Base-by-base conservation (phyloP, 768 basidiomycete genomes). In the Suillus variegatus region DNA sequence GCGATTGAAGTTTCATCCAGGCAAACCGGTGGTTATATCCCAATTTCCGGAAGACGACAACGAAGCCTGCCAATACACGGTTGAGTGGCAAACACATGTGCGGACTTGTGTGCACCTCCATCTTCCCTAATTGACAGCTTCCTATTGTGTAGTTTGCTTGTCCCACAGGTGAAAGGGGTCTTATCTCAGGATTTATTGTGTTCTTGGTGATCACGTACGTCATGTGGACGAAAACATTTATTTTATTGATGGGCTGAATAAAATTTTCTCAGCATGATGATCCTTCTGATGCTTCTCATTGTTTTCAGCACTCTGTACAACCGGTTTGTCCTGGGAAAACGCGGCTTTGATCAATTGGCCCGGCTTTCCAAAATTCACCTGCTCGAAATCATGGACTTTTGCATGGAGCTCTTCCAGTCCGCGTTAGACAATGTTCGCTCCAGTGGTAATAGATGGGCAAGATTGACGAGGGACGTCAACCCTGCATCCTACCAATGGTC, bases 21-120 rank as follows among this genome's bases (percentile, higher is more conserved):
- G 86, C 9, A 73, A 74, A 54, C 87, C 87, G 8, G 71, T 77
- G 18, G 81, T 95, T 5, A 75, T 93, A 3, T 88, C 86, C 2
- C 87, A 90, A 58, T 84, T 94, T 28, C 86, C 87, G 9, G 79
- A 79, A 10, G 84, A 85, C 18, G 87, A 90, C 41, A 84, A 88
- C 10, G 72, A 72, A 35, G 86, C 86, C n/a, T 96, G 94, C 74
- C 84, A 87, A 14, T 95, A 89, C 73, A 85, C 91, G 65, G 77
- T 96, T 46, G 93, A 95, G 78, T 96, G 94, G 94, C 81, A 84
- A 63, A 94, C 91, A 6, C 87, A 87, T 69, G 93, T 94, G 68
- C 71, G 85, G 75, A 7, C 36, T 28, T 35, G n/a, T 38, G 10
- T 40, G 6, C 65, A 36, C 32, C 2, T 12, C 36, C 3, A 9